These are phyloP conservation scores for Barnettozyma siamensis DNA, from an alignment of 805 yeast species.

Conservation along the genomic window DNA sequence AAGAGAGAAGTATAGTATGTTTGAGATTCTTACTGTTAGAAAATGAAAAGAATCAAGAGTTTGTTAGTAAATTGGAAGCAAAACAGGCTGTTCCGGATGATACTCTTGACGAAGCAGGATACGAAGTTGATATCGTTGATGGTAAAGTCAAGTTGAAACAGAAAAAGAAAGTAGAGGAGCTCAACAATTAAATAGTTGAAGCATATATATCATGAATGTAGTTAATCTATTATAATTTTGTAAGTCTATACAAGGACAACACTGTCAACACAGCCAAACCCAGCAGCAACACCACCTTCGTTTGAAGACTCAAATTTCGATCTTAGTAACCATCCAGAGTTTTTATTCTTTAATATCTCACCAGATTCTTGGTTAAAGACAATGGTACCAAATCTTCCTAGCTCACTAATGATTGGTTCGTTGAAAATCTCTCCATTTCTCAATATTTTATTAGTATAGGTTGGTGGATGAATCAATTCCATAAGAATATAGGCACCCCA, in stretches of 20 bases:
- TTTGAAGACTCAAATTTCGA: slow-evolving; percentile 82
- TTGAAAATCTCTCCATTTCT: slow-evolving; percentile 54
- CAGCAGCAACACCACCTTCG: slow-evolving; percentile 99
- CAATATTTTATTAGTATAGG: slow-evolving; percentile 60
- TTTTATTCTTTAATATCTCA: slow-evolving; percentile 52
- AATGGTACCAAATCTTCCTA: slow-evolving; percentile 85
- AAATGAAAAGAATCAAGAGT: slow-evolving; percentile 66
- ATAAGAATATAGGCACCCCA: slow-evolving; percentile 92
- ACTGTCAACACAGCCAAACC: slow-evolving; percentile 94
- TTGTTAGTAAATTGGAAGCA: slow-evolving; percentile 77
- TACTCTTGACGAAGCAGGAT: slow-evolving; percentile 65
- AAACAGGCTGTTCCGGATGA: slow-evolving; percentile 54
- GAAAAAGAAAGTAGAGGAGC: slow-evolving; percentile 14
- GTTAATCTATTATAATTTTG: no score
- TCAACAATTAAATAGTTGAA: no score
- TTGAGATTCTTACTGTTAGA: slow-evolving; percentile 58
- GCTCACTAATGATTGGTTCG: slow-evolving; percentile 83
- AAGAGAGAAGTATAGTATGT: slow-evolving; percentile 80
- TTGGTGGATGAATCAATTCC: slow-evolving; percentile 86
- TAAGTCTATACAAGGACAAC: slow-evolving; percentile 43
- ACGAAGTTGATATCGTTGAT: slow-evolving; percentile 61
- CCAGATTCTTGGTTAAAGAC: slow-evolving; percentile 65
- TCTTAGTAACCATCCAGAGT: slow-evolving; percentile 82
- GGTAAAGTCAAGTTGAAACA: slow-evolving; percentile 61
- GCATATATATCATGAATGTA: no score